A percentile compares a stretch with the other conserved stretches of the same genome.
phyloP scores from a whole-genome alignment of 305 asterid genomes.

The Solanum aculeatissimum region DNA sequence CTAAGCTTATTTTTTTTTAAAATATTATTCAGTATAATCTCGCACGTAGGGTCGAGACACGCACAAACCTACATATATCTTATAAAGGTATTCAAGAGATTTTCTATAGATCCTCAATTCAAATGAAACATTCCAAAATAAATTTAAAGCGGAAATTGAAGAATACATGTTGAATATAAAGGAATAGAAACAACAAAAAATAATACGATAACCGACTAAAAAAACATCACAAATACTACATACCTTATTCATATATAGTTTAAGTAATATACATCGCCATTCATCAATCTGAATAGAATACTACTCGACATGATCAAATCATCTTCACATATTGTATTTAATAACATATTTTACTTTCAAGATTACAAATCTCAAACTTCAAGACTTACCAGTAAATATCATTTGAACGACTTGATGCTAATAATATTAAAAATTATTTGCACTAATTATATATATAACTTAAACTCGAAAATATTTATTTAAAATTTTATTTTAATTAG shows the following conservation, averaged over 20 bases:
- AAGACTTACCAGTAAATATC: not conserved
- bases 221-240: not conserved
- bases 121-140: not conserved
- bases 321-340: not conserved
- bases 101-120: not conserved
- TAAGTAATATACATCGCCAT: too few species aligned
- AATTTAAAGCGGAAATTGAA: not conserved
- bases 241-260: too few species aligned
- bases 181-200: not conserved
- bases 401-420: not conserved
- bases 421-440: not conserved
- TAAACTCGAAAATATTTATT: not conserved
- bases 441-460: not conserved
- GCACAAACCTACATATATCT: too few species aligned
- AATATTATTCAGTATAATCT: not conserved
- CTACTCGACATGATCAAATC: not conserved
- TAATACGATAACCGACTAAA: not conserved
- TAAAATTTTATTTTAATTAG: not conserved
- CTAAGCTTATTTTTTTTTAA: too few species aligned
- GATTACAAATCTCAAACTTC: not conserved
- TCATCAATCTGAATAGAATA: too few species aligned
- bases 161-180: not conserved
- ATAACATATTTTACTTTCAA: not conserved
- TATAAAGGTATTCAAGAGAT: not conserved
- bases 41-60: too few species aligned